phyloP scores from a whole-genome alignment of 345 rosid species.

The Acer saccharum region DNA sequence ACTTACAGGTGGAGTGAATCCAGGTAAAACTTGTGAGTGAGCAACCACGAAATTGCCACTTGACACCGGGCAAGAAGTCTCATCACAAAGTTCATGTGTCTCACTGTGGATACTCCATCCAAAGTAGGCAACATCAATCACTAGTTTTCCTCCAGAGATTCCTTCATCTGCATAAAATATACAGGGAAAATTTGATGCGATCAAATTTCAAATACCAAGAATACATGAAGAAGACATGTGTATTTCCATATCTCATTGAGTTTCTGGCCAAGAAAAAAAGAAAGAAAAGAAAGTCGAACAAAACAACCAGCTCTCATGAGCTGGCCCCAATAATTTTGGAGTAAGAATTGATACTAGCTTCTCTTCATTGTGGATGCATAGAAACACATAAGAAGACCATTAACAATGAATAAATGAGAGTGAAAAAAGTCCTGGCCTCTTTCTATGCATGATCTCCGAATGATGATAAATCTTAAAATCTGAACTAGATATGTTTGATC shows the following conservation, averaged over 20 bases:
- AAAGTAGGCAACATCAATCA: constrained; percentile 83
- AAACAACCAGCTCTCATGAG: background rate
- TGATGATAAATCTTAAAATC: background rate
- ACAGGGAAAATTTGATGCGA: background rate
- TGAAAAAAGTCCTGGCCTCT: background rate
- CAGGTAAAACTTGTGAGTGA: constrained; percentile 84
- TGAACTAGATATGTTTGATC: background rate
- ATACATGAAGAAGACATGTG: background rate
- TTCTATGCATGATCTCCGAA: background rate
- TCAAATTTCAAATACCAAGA: background rate
- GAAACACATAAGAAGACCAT: background rate
- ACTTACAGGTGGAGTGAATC: constrained; percentile 92
- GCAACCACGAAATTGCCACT: constrained; percentile 79
- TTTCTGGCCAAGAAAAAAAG: background rate
- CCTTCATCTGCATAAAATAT: constrained; percentile 36
- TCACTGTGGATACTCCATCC: constrained; percentile 81
- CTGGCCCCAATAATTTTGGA: background rate
- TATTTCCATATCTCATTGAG: background rate
- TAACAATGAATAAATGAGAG: background rate
- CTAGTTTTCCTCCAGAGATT: constrained; percentile 72
- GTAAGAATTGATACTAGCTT: background rate
- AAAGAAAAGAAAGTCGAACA: background rate
- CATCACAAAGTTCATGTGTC: constrained; percentile 75
- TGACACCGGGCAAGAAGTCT: constrained; percentile 83
- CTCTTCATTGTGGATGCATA: background rate